Base-by-base conservation (phyloP, 2,329 filamentous ascomycete species). In the Raffaelea arxii region DNA sequence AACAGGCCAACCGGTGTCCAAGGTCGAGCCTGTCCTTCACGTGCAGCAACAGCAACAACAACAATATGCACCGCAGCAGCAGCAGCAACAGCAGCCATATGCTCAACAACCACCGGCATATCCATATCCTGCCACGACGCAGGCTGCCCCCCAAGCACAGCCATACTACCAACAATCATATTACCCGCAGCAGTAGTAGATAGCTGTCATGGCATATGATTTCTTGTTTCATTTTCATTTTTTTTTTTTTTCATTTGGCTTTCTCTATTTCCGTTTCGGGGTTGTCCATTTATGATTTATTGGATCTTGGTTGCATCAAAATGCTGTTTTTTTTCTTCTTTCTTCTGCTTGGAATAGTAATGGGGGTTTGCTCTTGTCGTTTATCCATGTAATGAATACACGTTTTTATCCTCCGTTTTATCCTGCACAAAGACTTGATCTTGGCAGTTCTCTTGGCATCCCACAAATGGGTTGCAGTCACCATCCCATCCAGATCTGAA, bases 141-240 rank as follows among this genome's bases (percentile, higher is more conserved):
- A 18, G 37, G 6, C 37, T 40, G 11, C 7, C n/a, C n/a, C n/a
- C n/a, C n/a, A n/a, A n/a, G n/a, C n/a, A n/a, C 14, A 36, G 32
- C 6, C 32, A 18, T 36, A 36, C 14, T 36, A 36, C 14, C 32
- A 25, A 16, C 46, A 48, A 32, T 9, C 35, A 22, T 25, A 46
- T 21, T 43, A 41, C 25, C 41, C 45, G 40, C 37, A 43, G 19
- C 49, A 52, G 30, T 43, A 44, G 23, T 42, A 41, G 35, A 23
- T 22, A 37, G 30, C 42, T n/a, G 36, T 18, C 25, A 30, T n/a
- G 25, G 25, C 37, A 27, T 23, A 41, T 21, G 24, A 41, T 32
- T 32, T 32, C 10, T 10, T 32, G 9, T 16, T 32, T 9, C 10
- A 32, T 32, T 32, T 32, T 32, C 16, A 32, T 32, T 32, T 32